Evolutionary conservation across 306 rosid genomes (phyloP).

Genomic region (Inga oerstediana): DNA sequence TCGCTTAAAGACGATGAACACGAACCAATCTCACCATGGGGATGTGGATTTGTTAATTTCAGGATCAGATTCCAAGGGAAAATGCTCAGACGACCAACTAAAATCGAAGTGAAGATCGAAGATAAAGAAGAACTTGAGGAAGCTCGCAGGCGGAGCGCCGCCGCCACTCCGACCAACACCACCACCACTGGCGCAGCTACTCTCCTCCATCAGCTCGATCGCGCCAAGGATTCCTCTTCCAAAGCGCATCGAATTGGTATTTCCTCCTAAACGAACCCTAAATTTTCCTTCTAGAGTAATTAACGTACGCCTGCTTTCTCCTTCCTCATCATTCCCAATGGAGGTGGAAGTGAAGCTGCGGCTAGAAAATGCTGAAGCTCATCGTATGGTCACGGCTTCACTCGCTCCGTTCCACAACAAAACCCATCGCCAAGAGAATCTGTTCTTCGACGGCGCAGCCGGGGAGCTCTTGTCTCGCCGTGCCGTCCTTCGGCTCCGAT

Average conservation of each 20-base stretch:
- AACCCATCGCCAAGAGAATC: conserved; percentile 77
- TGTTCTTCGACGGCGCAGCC: conserved; percentile 79
- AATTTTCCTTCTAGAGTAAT: background rate
- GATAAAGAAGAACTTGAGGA: conserved; percentile 87
- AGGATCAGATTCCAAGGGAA: background rate
- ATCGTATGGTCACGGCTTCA: conserved; percentile 47
- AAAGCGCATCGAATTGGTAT: conserved; percentile 55
- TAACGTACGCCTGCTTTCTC: conserved; percentile 10
- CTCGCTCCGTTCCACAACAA: conserved; percentile 58
- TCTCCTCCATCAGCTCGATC: conserved; percentile 71
- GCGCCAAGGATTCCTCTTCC: conserved; percentile 52
- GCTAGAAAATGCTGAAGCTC: conserved; percentile 53
- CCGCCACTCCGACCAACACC: conserved; percentile 24
- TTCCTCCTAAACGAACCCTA: conserved; percentile 30
- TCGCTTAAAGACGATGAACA: background rate
- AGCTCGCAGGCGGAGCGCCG: conserved; percentile 62
- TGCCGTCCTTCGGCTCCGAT: conserved; percentile 77
- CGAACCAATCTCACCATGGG: background rate
- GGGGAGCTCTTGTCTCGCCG: conserved; percentile 63
- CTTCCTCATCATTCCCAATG: conserved; percentile 30
- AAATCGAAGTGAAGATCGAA: conserved; percentile 72
- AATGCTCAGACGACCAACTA: conserved; percentile 76
- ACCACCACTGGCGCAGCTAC: conserved; percentile 44
- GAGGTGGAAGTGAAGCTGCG: conserved; percentile 76
- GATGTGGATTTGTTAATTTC: background rate